Evolutionary conservation across 805 yeast genomes (phyloP).

Genomic region (Yarrowia divulgata): DNA sequence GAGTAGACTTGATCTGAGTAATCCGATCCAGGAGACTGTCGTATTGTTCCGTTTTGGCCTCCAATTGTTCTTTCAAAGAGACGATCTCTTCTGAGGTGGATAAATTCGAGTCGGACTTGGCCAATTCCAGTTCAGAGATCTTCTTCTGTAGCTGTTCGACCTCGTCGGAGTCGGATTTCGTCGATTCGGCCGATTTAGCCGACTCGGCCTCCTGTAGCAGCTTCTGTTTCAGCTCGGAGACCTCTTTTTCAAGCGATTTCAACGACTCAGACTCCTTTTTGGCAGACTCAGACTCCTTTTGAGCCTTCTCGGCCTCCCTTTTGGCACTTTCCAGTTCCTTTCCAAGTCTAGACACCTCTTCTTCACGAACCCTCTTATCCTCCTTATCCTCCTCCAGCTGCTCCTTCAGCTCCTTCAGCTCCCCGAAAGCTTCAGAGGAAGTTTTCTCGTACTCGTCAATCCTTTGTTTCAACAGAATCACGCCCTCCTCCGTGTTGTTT

Average conservation of each 20-base stretch:
- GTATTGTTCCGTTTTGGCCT: constrained; percentile 53
- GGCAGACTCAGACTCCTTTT: not conserved
- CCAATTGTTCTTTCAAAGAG: constrained; percentile 24
- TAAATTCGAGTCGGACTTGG: not conserved
- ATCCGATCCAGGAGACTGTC: constrained; percentile 51
- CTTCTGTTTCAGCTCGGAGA: not conserved
- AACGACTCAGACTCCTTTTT: not conserved
- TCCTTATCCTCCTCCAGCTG: not conserved
- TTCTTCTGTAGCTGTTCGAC: constrained; percentile 11
- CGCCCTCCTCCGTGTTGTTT: not conserved
- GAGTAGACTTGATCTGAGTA: constrained; percentile 50
- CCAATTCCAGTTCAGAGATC: not conserved
- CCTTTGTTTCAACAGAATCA: not conserved
- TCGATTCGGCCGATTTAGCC: not conserved
- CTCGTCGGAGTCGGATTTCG: not conserved
- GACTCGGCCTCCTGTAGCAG: constrained; percentile 4
- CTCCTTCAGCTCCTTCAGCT: not conserved
- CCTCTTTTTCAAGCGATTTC: not conserved
- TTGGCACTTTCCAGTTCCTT: not conserved
- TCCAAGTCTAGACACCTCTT: not conserved
- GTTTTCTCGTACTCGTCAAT: not conserved
- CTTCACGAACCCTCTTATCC: not conserved
- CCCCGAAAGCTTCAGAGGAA: not conserved
- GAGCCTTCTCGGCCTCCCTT: not conserved
- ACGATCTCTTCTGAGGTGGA: not conserved